Percentiles rank a stretch among this genome's conserved stretches.
phyloP scores from a whole-genome alignment of 257 asterid genomes.

The Solanum raphanifolium region DNA sequence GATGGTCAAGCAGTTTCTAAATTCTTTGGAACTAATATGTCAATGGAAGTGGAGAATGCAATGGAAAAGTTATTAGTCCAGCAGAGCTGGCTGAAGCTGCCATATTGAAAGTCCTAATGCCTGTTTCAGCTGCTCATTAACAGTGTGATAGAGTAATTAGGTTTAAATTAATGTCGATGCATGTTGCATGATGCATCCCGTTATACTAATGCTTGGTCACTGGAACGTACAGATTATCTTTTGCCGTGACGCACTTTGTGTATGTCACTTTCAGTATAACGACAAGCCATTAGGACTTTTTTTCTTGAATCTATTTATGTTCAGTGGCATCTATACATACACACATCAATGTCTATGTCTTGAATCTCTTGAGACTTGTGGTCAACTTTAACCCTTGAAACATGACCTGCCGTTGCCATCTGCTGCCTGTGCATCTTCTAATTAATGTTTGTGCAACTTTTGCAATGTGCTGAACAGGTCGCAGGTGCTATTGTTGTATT shows the following conservation, averaged over 20 bases:
- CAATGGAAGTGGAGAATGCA: neutral
- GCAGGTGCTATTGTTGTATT: conserved; percentile 71
- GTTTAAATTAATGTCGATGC: neutral
- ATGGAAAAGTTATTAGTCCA: neutral
- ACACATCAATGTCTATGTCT: neutral
- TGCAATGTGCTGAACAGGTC: conserved; percentile 38
- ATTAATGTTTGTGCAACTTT: neutral
- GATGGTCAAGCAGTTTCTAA: neutral
- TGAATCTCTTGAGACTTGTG: neutral
- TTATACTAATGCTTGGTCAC: neutral
- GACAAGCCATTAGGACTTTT: neutral
- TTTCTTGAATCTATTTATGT: neutral
- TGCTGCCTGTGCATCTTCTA: neutral
- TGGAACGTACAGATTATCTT: neutral
- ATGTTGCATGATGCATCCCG: neutral
- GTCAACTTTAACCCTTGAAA: neutral
- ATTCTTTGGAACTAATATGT: neutral
- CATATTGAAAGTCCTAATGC: neutral
- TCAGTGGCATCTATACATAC: neutral
- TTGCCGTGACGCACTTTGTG: neutral
- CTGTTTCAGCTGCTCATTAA: neutral
- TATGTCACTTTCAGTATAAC: neutral
- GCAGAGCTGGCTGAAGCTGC: neutral
- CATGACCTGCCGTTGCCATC: neutral
- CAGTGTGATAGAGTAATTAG: neutral